A percentile compares a stretch with the other conserved stretches of the same genome.
phyloP scores from a whole-genome alignment of 345 rosid genomes.

The Bruguiera gymnorhiza region DNA sequence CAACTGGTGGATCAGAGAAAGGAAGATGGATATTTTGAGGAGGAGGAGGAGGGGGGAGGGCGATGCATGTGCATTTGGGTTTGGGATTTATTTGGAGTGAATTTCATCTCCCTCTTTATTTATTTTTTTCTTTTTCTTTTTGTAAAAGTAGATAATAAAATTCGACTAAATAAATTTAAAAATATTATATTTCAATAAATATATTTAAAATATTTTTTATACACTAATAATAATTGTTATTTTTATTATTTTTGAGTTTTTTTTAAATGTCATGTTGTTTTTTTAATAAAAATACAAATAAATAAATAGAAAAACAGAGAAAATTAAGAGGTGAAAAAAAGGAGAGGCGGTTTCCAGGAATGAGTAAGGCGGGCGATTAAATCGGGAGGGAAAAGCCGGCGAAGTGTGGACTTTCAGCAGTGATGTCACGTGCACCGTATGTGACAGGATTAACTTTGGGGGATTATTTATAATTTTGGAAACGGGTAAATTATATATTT shows the following conservation, averaged over 20 bases:
- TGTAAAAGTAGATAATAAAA: neutral
- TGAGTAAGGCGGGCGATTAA: constrained; percentile 22
- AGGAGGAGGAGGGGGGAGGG: no score
- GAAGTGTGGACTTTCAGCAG: neutral
- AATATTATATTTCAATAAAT: no score
- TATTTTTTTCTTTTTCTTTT: neutral
- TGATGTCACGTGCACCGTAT: no score
- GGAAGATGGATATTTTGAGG: neutral
- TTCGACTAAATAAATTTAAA: neutral
- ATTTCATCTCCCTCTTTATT: constrained; percentile 26
- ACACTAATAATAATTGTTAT: no score
- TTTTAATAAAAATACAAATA: neutral
- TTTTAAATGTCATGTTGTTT: neutral
- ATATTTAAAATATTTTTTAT: no score
- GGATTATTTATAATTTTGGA: no score
- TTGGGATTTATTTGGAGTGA: constrained; percentile 40
- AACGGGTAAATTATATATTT: no score
- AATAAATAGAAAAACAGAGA: no score
- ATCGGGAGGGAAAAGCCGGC: constrained; percentile 26
- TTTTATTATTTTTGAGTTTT: no score
- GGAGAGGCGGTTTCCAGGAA: constrained; percentile 27
- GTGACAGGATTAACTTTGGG: no score
- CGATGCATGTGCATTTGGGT: constrained; percentile 24
- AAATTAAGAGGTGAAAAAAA: neutral
- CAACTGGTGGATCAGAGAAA: constrained; percentile 4